Conservation (phyloP, 345 rosid species). For the Brassica juncea region DNA sequence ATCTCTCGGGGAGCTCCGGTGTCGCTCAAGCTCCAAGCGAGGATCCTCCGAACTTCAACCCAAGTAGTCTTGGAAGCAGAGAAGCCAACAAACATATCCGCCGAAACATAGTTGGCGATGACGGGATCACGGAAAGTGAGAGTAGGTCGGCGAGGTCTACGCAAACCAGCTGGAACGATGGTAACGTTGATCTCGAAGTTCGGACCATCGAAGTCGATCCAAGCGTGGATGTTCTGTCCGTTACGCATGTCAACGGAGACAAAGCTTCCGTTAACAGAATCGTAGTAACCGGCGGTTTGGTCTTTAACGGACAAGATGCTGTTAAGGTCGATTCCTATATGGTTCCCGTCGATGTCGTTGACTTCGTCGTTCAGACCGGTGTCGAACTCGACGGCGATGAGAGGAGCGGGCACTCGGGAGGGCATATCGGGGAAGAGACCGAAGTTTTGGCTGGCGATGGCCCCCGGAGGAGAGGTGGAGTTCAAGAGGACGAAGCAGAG, state of each 20-base stretch:
- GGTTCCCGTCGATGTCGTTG: slow-evolving; percentile 69
- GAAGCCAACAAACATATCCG: slow-evolving; percentile 79
- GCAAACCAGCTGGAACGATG: slow-evolving; percentile 66
- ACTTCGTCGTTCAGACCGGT: slow-evolving; percentile 66
- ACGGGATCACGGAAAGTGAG: slow-evolving; percentile 55
- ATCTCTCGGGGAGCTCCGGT: slow-evolving; percentile 59
- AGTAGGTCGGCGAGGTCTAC: slow-evolving; percentile 59
- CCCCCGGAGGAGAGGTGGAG: slow-evolving; percentile 68
- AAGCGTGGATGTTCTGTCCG: slow-evolving; percentile 74
- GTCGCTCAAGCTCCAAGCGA: slow-evolving; percentile 91
- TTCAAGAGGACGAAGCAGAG: slow-evolving; percentile 83
- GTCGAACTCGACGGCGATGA: slow-evolving; percentile 77
- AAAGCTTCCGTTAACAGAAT: slow-evolving; percentile 50
- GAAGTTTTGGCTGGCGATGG: slow-evolving; percentile 71
- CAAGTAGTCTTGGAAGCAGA: slow-evolving; percentile 73
- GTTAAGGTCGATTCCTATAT: slow-evolving; percentile 77
- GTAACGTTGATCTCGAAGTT: slow-evolving; percentile 71
- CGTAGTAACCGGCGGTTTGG: slow-evolving; percentile 57
- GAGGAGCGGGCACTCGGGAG: slow-evolving; percentile 49
- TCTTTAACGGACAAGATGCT: slow-evolving; percentile 45
- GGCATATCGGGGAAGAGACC: slow-evolving; percentile 64
- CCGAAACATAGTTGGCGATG: slow-evolving; percentile 73
- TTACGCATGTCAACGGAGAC: slow-evolving; percentile 61
- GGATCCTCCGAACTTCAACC: slow-evolving; percentile 67
- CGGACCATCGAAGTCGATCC: slow-evolving; percentile 79